Evolutionary conservation across 768 basidiomycete genomes (phyloP), one percentile per base, ranked within the genome.

Genomic region (Rickenella mellea): DNA sequence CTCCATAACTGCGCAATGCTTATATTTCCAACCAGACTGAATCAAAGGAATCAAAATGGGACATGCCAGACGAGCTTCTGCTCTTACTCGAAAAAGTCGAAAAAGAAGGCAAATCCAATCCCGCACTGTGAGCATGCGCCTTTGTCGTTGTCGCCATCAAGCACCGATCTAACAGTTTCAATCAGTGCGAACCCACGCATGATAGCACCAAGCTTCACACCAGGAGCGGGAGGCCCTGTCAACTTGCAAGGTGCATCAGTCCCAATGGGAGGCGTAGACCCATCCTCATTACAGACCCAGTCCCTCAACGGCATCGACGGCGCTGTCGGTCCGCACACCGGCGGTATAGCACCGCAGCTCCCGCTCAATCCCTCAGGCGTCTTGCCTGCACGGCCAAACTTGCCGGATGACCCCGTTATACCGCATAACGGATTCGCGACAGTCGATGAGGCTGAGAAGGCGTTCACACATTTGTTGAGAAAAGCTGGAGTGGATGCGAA

Each of bases 21-120:
- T 41, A 45, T 27, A 43, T 48, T 39, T 27, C 45, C 20, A 32
- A 33, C 2, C 54, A 96, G 82, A 83, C 79, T 25, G 80, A 85
- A 30, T 75, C 80, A 24, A 94, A 91, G 52, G 88, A 94, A 62
- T 94, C 92, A 2, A 90, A 93, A 67, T 98, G 96, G 96, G 90
- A 94, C 45, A 84, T 94, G 79, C 96, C 96, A 8, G 82, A 90
- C 41, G 93, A 98, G 54, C 75, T 99, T 21, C 64, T 83, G 19
- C 70, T 87, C n/a, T 63, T 93, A 19, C 69, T 91, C 27, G 83
- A 88, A 57, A 86, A 82, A 51, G 83, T 93, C 0, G 86, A 90
- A 60, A 84, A 85, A 58, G 84, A 89, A 46, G 63, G 66, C 4
- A 69, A 68, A 37, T 54, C 56, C 10, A 66, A 56, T 36, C 64